A percentile compares a stretch with the other conserved stretches of the same genome.
Conservation (phyloP, 2,329 filamentous ascomycete genomes). For the Fusarium pseudocircinatum region DNA sequence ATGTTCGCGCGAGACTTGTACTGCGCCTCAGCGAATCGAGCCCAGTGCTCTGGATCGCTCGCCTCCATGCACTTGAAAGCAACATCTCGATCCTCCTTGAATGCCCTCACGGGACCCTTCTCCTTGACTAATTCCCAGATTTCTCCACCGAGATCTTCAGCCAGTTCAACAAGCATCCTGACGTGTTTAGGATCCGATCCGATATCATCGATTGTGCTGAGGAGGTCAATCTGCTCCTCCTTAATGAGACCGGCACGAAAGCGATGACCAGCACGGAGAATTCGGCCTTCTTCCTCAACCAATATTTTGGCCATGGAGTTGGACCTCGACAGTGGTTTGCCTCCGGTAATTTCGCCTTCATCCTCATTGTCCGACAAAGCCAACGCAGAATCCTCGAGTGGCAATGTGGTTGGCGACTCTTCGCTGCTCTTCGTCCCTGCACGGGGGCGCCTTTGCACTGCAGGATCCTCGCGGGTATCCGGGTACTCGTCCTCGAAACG, state of each 20-base stretch:
- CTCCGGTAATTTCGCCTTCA: conserved; percentile 56
- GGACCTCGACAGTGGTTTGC: conserved; percentile 57
- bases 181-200: conserved; percentile 61
- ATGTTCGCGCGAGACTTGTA: conserved; percentile 67
- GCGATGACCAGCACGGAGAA: conserved; percentile 64
- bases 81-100: conserved; percentile 66
- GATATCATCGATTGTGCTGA: conserved; percentile 61
- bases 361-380: conserved; percentile 60
- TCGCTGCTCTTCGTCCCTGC: conserved; percentile 26
- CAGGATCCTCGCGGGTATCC: conserved; percentile 71
- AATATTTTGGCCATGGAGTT: conserved; percentile 65
- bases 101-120: conserved; percentile 68
- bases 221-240: conserved; percentile 60
- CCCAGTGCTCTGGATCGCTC: conserved; percentile 73
- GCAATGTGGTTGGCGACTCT: conserved; percentile 37
- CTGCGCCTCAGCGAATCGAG: conserved; percentile 69
- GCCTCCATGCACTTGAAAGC: conserved; percentile 62
- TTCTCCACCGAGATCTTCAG: conserved; percentile 70
- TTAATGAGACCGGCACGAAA: conserved; percentile 65
- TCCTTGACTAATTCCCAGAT: conserved; percentile 64
- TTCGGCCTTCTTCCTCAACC: conserved; percentile 66
- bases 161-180: conserved; percentile 67
- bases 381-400: conserved; percentile 48
- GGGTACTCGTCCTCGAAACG: conserved; percentile 97
- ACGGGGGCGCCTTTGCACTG: conserved; percentile 15